These are phyloP conservation scores for Vicia villosa DNA, from an alignment of 306 rosid genomes.

Conservation along the genomic window DNA sequence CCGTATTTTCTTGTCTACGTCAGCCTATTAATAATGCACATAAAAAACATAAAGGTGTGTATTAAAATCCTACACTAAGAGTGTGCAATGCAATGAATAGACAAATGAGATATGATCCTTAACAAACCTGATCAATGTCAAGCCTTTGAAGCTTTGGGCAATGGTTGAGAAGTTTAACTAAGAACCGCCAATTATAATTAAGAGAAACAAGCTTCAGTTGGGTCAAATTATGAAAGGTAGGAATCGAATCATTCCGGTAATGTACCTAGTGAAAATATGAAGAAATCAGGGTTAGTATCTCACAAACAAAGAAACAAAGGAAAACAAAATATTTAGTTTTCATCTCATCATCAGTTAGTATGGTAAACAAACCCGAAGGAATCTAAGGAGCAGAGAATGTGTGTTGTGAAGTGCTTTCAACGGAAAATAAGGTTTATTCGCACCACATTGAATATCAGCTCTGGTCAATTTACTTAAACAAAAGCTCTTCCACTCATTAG, in stretches of 20 bases:
- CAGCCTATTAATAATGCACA: not conserved
- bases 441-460: not conserved
- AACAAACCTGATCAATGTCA: not conserved
- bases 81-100: too few relatives aligned
- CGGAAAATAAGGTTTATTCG: not conserved
- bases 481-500: not conserved
- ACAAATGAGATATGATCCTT: too few relatives aligned
- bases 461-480: not conserved
- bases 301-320: too few relatives aligned
- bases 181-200: not conserved
- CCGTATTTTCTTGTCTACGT: not conserved
- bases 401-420: not conserved
- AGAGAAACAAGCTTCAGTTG: not conserved
- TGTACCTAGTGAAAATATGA: too few relatives aligned
- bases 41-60: too few relatives aligned
- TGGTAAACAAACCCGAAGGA: not conserved
- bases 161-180: not conserved
- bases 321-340: too few relatives aligned
- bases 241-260: too few relatives aligned
- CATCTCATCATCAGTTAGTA: too few relatives aligned
- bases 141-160: conserved; percentile 21
- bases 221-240: conserved; percentile 2
- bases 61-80: too few relatives aligned
- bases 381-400: not conserved
- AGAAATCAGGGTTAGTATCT: not conserved